Percentiles rank a stretch among this genome's conserved stretches.
phyloP scores from a whole-genome alignment of 2,329 filamentous ascomycete genomes.

The Domatiomyces catenatus region DNA sequence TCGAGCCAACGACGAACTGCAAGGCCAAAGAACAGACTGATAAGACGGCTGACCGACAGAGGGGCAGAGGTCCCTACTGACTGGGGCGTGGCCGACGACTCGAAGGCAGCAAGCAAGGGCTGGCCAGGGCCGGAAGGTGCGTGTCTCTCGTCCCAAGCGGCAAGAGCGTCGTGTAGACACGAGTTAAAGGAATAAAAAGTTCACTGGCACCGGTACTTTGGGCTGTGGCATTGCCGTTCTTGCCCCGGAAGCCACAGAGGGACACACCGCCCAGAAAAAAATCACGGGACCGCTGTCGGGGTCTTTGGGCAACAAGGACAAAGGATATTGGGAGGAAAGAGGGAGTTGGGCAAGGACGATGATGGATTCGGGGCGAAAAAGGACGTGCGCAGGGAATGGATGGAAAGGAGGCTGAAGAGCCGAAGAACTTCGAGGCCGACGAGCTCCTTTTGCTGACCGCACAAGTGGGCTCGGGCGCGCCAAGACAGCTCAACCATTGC shows the following conservation, averaged over 20 bases:
- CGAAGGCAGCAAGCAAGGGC: background rate
- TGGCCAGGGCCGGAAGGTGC: background rate
- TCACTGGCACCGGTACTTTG: background rate
- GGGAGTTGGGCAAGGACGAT: background rate
- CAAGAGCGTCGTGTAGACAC: too few relatives aligned
- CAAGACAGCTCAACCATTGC: background rate
- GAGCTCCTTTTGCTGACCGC: background rate
- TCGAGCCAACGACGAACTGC: background rate
- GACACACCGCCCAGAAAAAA: background rate
- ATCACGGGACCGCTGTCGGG: background rate
- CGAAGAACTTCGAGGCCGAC: background rate
- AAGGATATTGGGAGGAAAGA: background rate
- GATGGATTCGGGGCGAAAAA: background rate
- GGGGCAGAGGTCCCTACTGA: background rate
- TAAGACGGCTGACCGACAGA: background rate
- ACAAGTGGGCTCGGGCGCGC: background rate
- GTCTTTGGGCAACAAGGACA: background rate
- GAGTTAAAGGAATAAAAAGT: background rate
- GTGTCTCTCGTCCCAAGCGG: background rate
- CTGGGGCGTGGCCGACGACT: background rate
- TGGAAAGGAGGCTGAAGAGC: background rate
- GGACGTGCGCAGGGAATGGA: background rate
- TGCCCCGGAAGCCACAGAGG: background rate
- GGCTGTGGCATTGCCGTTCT: background rate
- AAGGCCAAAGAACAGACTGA: background rate